These are phyloP conservation scores for Xylaria digitata DNA, from an alignment of 2,329 filamentous ascomycete species.

Conservation along the genomic window DNA sequence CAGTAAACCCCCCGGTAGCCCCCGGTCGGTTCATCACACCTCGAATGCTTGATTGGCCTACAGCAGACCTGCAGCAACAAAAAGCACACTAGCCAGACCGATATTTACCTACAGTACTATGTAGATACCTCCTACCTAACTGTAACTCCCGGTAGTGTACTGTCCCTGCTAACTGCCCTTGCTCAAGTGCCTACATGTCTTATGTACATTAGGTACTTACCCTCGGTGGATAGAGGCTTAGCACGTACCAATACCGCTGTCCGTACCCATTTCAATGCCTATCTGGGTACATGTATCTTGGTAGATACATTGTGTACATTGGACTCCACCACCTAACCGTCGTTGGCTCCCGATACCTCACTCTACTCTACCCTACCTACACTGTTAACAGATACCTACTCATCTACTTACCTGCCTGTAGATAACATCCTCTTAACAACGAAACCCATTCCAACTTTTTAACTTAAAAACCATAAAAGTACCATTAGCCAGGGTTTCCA, in stretches of 20 bases:
- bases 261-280: neutral
- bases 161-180: no score
- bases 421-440: constrained; percentile 29
- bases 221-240: neutral
- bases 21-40: no score
- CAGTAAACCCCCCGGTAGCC: no score
- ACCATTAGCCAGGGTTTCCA: constrained; percentile 18
- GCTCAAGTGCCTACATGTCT: no score
- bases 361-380: constrained; percentile 14
- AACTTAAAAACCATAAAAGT: constrained; percentile 10
- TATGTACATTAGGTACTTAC: no score
- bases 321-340: constrained; percentile 31
- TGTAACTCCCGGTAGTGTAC: no score
- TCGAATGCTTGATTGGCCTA: no score
- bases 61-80: no score
- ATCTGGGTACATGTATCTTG: no score
- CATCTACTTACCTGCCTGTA: constrained; percentile 27
- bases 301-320: constrained; percentile 6
- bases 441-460: constrained; percentile 23
- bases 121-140: no score
- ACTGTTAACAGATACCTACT: constrained; percentile 24
- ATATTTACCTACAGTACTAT: no score
- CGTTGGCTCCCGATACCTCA: constrained; percentile 35
- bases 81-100: neutral
- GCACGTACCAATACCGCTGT: neutral